Evolutionary conservation across 192 early-diverging fungal species (phyloP), one percentile per base, ranked within the genome.

Genomic region (Coemansia sp.): DNA sequence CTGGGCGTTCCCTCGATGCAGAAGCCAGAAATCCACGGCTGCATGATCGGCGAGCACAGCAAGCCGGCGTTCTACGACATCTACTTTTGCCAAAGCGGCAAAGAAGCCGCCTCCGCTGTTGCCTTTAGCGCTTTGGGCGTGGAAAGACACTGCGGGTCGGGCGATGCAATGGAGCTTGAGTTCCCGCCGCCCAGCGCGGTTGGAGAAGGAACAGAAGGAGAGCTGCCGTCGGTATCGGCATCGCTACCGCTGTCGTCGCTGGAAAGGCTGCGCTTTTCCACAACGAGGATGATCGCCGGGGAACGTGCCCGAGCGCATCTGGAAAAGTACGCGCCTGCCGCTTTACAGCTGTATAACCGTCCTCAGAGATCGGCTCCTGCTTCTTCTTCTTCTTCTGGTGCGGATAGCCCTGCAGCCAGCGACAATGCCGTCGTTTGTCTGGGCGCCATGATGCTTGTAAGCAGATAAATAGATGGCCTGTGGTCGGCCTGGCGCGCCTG

Each of bases 61-160:
- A 77, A 42, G 16, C 75, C 75, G 4, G 41, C 67, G 21, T 77
- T 61, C 44, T 77, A 69, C 54, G 75, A 77, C 45, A 26, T 77
- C 6, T 77, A 69, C 21, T 26, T 77, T 5, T 65, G 66, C 16
- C 65, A 63, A 41, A 71, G 70, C 64, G 18, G 12, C 12, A 62
- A 57, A 18, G 43, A 38, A 5, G n/a, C 50, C 4, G 18, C 44
- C 16, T 23, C 56, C 21, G 12, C 56, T 11, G 12, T 77, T 9
- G 47, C 44, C 9, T 65, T 62, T 42, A 72, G 70, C 21, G 75
- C 70, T 5, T 43, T 53, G 6, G 68, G 68, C 16, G 75, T 77
- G 6, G 70, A 77, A 63, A 66, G 67, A 41, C 68, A 67, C 10
- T 26, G 52, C 52, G 75, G 75, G 9, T 68, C 75, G 6, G 75